Evolutionary conservation across 805 yeast species (phyloP).

Genomic region (Pachysolen tannophilus): DNA sequence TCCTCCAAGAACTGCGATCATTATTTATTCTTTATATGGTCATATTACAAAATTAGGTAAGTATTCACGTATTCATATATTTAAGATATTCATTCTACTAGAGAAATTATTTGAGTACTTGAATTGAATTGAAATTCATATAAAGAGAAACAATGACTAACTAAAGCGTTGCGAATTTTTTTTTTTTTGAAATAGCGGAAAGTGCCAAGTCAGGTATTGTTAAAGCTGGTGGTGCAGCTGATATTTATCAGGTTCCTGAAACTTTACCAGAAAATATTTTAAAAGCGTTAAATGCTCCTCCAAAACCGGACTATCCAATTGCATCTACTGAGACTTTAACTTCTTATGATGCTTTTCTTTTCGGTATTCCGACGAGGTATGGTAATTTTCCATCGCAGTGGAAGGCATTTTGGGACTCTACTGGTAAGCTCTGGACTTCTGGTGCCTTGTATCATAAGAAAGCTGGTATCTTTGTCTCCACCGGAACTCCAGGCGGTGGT

Average conservation of each 20-base stretch:
- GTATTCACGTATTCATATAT: not conserved
- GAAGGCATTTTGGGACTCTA: slow-evolving; percentile 67
- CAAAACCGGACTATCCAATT: slow-evolving; percentile 54
- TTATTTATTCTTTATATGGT: slow-evolving; percentile 71
- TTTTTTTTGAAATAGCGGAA: slow-evolving; percentile 35
- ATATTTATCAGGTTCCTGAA: slow-evolving; percentile 69
- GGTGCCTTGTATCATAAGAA: slow-evolving; percentile 71
- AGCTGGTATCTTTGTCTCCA: slow-evolving; percentile 64
- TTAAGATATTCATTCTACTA: no score
- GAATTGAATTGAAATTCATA: not conserved
- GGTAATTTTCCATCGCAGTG: slow-evolving; percentile 79
- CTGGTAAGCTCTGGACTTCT: slow-evolving; percentile 73
- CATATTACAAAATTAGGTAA: slow-evolving; percentile 49
- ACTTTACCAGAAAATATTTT: slow-evolving; percentile 59
- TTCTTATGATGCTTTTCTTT: slow-evolving; percentile 70
- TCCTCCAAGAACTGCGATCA: slow-evolving; percentile 25
- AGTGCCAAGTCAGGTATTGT: slow-evolving; percentile 63
- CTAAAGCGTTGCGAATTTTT: not conserved
- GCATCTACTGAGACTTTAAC: slow-evolving; percentile 52
- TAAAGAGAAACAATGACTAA: no score
- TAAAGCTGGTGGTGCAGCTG: slow-evolving; percentile 62
- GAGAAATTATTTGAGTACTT: not conserved
- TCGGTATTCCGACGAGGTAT: slow-evolving; percentile 82
- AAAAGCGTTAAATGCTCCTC: slow-evolving; percentile 51
- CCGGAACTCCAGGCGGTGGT: slow-evolving; percentile 78